Evolutionary conservation across 176 grass and related monocot species (phyloP).

Genomic region (Leersia perrieri): DNA sequence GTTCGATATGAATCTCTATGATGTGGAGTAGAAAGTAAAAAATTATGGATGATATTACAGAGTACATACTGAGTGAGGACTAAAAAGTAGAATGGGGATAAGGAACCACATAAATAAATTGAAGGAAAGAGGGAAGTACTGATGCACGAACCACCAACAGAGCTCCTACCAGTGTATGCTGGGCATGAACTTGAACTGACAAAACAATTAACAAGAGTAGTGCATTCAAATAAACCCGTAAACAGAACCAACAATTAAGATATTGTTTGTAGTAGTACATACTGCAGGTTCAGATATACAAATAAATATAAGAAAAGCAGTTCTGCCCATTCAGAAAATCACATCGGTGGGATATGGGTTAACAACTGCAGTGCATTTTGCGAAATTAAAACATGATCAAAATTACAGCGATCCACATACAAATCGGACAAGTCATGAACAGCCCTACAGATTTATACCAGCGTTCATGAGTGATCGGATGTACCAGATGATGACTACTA

Average conservation of each 20-base stretch:
- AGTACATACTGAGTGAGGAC: too few relatives aligned
- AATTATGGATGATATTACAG: not conserved
- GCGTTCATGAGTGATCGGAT: not conserved
- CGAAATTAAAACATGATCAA: not conserved
- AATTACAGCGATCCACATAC: not conserved
- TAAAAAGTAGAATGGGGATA: not conserved
- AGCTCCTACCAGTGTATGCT: not conserved
- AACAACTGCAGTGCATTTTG: not conserved
- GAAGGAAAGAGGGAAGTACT: not conserved
- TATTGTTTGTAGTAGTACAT: not conserved
- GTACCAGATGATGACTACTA: not conserved
- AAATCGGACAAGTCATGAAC: not conserved
- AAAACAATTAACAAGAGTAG: not conserved
- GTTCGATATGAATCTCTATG: not conserved
- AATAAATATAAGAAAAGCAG: not conserved
- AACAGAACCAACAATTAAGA: not conserved
- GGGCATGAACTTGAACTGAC: not conserved
- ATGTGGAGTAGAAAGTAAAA: not conserved
- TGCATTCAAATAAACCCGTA: not conserved
- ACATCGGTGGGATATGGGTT: not conserved
- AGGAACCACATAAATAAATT: not conserved
- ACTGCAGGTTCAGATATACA: not conserved
- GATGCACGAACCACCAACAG: not conserved
- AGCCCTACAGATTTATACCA: not conserved
- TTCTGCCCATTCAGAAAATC: not conserved